Percentiles rank a stretch among this genome's conserved stretches.
Conservation (phyloP, 2,329 filamentous ascomycete genomes). For the Ceratocystis eucalypticola region DNA sequence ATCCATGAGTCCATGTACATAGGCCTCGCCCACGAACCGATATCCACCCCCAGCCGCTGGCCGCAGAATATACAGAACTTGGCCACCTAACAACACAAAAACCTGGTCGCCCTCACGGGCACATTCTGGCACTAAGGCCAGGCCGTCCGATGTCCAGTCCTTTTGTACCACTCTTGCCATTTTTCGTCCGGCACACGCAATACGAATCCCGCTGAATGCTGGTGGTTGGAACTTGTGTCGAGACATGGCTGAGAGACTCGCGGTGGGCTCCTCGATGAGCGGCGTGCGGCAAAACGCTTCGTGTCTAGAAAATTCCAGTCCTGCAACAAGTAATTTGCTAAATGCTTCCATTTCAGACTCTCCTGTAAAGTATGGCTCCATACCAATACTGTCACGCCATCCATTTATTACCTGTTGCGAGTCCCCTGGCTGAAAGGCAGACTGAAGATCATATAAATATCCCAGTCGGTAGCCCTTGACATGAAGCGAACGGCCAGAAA, state of each 20-base stretch:
- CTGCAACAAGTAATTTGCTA: constrained; percentile 18
- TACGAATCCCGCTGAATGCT: constrained; percentile 12
- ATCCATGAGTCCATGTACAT: constrained; percentile 24
- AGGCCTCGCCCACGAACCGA: constrained; percentile 23
- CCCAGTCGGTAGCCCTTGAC: constrained; percentile 21
- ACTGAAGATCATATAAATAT: constrained; percentile 20
- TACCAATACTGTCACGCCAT: constrained; percentile 15
- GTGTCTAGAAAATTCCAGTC: constrained; percentile 16
- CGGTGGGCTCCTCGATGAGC: background rate
- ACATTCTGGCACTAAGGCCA: constrained; percentile 20
- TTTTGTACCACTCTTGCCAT: constrained; percentile 20
- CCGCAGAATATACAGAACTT: constrained; percentile 21
- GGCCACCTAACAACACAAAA: constrained; percentile 21
- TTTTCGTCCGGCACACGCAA: constrained; percentile 19
- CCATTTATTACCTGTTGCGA: constrained; percentile 11
- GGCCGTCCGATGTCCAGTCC: constrained; percentile 19
- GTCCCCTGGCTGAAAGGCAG: constrained; percentile 17
- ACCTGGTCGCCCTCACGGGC: constrained; percentile 21
- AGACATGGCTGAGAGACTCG: background rate
- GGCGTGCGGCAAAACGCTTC: constrained; percentile 17
- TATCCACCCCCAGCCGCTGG: constrained; percentile 19
- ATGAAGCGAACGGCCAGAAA: constrained; percentile 17
- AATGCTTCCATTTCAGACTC: constrained; percentile 20
- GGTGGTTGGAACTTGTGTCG: constrained; percentile 13
- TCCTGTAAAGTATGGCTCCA: constrained; percentile 19